These are phyloP conservation scores for Oxyria digyna DNA, from an alignment of 148 eudicot genomes.

Conservation along the genomic window DNA sequence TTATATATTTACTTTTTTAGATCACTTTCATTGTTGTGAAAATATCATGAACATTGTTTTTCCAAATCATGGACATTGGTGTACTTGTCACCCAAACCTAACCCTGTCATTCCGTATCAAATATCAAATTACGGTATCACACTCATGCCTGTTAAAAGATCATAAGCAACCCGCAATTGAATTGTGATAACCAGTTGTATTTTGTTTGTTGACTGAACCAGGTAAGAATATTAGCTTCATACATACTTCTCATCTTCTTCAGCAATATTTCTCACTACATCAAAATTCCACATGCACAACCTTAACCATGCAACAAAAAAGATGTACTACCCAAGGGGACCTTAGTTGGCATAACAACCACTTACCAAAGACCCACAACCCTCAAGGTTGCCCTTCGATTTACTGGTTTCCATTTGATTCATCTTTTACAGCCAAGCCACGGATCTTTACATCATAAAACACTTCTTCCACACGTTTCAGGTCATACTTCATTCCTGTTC, in stretches of 20 bases:
- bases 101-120: no score
- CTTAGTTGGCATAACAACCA: background rate
- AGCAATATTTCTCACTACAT: background rate
- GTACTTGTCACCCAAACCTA: no score
- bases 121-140: no score
- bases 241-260: background rate
- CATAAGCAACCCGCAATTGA: background rate
- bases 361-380: background rate
- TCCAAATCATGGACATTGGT: no score
- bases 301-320: background rate
- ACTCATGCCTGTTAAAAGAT: no score
- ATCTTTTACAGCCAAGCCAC: constrained; percentile 53
- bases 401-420: constrained; percentile 25
- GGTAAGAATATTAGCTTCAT: background rate
- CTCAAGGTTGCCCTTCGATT: background rate
- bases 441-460: constrained; percentile 84
- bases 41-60: no score
- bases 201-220: background rate
- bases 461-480: constrained; percentile 91
- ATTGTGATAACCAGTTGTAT: background rate
- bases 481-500: constrained; percentile 88
- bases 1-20: no score
- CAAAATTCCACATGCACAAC: background rate
- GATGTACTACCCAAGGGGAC: background rate
- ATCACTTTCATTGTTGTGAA: no score